Evolutionary conservation across 805 yeast species (phyloP).

Genomic region (Nematodospora valgi): DNA sequence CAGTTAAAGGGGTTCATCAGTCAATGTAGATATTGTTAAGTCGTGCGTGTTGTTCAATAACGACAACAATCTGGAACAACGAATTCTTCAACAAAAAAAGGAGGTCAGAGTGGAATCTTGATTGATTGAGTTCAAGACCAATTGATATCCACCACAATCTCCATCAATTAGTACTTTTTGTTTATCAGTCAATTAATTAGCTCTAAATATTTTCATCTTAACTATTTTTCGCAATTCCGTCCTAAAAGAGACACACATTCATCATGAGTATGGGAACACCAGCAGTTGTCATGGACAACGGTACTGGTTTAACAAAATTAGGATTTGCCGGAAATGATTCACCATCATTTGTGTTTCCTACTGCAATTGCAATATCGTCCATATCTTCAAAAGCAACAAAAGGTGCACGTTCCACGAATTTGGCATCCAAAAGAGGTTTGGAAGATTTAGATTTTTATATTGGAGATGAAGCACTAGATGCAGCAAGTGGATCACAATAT

Average conservation of each 20-base stretch:
- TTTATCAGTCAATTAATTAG: no score
- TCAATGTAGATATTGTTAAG: no score
- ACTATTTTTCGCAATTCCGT: no score
- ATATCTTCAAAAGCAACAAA: slow-evolving; percentile 41
- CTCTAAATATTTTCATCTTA: no score
- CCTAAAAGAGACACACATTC: no score
- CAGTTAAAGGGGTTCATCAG: no score
- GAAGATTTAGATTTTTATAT: slow-evolving; percentile 92
- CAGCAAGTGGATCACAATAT: slow-evolving; percentile 89
- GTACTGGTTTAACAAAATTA: slow-evolving; percentile 95
- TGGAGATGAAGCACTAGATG: slow-evolving; percentile 91
- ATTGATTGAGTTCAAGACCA: no score
- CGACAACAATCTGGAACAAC: no score
- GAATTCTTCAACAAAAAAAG: no score
- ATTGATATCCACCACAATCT: not conserved
- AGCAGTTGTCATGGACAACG: slow-evolving; percentile 97
- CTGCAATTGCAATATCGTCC: slow-evolving; percentile 85
- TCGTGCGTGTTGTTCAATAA: no score
- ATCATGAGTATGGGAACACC: slow-evolving; percentile 71
- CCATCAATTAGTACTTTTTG: not conserved
- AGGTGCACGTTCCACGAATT: slow-evolving; percentile 44
- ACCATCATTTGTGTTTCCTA: slow-evolving; percentile 95
- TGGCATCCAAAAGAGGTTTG: slow-evolving; percentile 77
- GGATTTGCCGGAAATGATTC: slow-evolving; percentile 99
- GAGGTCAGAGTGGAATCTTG: no score